These are phyloP conservation scores for Jasminum sambac DNA, from an alignment of 257 asterid genomes.

Conservation along the genomic window DNA sequence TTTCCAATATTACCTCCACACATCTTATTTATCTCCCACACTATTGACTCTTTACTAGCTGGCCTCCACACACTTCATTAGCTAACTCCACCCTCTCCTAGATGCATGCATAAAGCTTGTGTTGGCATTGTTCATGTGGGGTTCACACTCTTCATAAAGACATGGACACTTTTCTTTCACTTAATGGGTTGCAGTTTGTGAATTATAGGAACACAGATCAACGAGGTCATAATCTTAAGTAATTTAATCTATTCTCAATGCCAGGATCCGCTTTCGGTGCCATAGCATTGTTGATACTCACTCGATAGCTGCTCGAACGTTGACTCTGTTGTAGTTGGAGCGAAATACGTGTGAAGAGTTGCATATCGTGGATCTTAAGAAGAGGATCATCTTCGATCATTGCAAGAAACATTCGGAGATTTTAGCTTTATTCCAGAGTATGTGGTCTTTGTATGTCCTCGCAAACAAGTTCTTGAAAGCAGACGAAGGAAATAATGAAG, in stretches of 20 bases:
- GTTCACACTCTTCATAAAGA: neutral
- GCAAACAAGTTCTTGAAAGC: constrained; percentile 69
- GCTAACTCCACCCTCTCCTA: too few relatives aligned
- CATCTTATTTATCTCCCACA: too few relatives aligned
- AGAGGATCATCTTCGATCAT: constrained; percentile 20
- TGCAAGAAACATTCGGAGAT: constrained; percentile 16
- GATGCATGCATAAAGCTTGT: neutral
- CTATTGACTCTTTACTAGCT: too few relatives aligned
- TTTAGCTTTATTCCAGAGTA: constrained; percentile 25
- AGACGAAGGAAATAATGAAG: constrained; percentile 55
- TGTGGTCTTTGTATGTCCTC: constrained; percentile 76
- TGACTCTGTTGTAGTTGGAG: constrained; percentile 16
- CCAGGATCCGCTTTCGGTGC: constrained; percentile 14
- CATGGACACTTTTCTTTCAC: neutral
- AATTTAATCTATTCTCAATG: constrained; percentile 16
- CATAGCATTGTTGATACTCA: constrained; percentile 11
- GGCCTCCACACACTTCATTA: too few relatives aligned
- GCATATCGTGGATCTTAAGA: constrained; percentile 2
- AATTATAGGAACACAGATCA: constrained; percentile 16
- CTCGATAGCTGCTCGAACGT: constrained; percentile 11
- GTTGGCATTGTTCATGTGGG: neutral
- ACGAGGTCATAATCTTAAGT: constrained; percentile 2
- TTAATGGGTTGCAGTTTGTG: constrained; percentile 1
- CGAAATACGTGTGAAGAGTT: constrained; percentile 12
- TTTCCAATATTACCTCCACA: too few relatives aligned